phyloP scores from a whole-genome alignment of 208 protist genomes.

The Trypanosoma congolense region DNA sequence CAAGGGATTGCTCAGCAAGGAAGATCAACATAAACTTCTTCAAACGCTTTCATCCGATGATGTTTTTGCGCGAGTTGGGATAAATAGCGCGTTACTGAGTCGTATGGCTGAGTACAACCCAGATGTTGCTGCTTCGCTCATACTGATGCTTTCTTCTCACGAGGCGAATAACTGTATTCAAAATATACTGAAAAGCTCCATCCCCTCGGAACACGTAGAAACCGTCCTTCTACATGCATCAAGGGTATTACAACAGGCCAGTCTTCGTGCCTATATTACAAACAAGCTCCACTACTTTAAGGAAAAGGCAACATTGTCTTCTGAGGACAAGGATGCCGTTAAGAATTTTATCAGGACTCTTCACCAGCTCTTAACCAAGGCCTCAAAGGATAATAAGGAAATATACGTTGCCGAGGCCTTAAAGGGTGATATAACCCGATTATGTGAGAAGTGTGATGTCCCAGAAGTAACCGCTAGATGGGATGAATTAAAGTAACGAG shows the following conservation, averaged over 20 bases:
- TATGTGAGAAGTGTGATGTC: constrained; percentile 38
- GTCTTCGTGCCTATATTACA: constrained; percentile 44
- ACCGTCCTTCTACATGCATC: constrained; percentile 44
- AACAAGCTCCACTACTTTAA: constrained; percentile 37
- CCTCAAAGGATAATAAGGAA: constrained; percentile 64
- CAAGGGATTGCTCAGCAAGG: constrained; percentile 27
- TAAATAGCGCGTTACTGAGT: constrained; percentile 31
- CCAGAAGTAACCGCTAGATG: constrained; percentile 47
- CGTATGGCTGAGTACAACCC: constrained; percentile 49
- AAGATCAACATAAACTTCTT: constrained; percentile 36
- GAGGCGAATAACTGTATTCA: constrained; percentile 39
- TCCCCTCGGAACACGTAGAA: constrained; percentile 38
- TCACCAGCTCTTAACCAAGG: constrained; percentile 53
- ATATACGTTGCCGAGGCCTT: constrained; percentile 47
- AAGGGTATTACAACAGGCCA: constrained; percentile 46
- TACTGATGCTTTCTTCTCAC: constrained; percentile 34
- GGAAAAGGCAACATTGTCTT: constrained; percentile 27
- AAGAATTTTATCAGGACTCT: constrained; percentile 50
- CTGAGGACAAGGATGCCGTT: constrained; percentile 31
- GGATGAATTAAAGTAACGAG: constrained; percentile 58
- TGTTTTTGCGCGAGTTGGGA: constrained; percentile 34
- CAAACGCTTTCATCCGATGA: constrained; percentile 27
- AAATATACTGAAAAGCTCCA: constrained; percentile 35
- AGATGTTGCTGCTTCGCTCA: constrained; percentile 43
- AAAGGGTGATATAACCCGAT: constrained; percentile 37